A percentile compares a stretch with the other conserved stretches of the same genome.
These are phyloP conservation scores for Pyrus hybrid DNA, from an alignment of 331 rosid genomes.

Conservation along the genomic window DNA sequence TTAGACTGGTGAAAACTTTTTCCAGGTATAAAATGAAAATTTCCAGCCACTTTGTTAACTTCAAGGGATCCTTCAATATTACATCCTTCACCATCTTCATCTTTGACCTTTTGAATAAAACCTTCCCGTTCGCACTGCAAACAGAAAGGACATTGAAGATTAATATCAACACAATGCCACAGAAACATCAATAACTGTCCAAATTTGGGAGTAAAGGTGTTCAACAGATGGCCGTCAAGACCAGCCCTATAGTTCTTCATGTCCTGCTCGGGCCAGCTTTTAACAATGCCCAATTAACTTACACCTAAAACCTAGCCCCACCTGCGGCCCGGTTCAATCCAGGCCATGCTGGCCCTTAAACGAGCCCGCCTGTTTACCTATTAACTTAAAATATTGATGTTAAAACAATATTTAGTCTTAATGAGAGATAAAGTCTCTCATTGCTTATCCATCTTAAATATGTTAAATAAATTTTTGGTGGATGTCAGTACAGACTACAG, in stretches of 20 bases:
- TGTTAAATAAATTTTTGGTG: too few species aligned
- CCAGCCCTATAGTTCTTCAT: neutral
- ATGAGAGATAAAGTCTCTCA: too few species aligned
- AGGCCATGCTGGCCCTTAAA: too few species aligned
- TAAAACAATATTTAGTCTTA: too few species aligned
- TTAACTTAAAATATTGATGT: too few species aligned
- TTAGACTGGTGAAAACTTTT: constrained; percentile 74
- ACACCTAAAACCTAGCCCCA: neutral
- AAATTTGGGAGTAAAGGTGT: neutral
- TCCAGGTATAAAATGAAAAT: constrained; percentile 68
- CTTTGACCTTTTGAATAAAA: constrained; percentile 62
- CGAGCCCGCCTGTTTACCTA: too few species aligned
- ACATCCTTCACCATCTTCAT: constrained; percentile 96
- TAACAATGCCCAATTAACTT: neutral
- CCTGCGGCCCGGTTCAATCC: too few species aligned
- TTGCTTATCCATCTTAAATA: too few species aligned
- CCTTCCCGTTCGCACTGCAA: constrained; percentile 90
- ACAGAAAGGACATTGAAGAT: constrained; percentile 15
- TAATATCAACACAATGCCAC: neutral
- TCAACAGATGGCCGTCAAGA: neutral
- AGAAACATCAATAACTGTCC: neutral
- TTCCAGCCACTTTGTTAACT: constrained; percentile 92
- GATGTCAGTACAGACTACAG: too few species aligned
- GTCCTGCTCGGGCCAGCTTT: neutral
- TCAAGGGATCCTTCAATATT: constrained; percentile 80